phyloP scores from a whole-genome alignment of 306 rosid species.

The Prosopis cineraria region DNA sequence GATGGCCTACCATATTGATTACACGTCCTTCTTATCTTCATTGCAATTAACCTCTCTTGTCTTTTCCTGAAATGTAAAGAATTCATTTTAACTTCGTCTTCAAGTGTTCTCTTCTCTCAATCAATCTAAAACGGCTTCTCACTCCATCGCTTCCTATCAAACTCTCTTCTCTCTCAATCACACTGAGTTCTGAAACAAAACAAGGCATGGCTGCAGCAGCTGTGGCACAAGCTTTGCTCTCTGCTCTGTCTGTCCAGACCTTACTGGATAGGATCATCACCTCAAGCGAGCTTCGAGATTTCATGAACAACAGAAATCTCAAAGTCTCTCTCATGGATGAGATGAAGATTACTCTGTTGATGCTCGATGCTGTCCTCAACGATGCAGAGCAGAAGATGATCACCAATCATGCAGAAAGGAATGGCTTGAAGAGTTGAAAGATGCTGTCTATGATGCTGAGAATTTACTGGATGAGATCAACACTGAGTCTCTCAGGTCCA shows the following conservation, averaged over 20 bases:
- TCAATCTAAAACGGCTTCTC: not conserved
- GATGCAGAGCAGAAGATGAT: conserved; percentile 35
- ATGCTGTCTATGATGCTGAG: conserved; percentile 22
- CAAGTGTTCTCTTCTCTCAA: not conserved
- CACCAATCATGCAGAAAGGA: not conserved
- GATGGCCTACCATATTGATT: too few relatives aligned
- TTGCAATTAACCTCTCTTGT: too few relatives aligned
- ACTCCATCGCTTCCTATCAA: not conserved
- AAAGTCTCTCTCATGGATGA: conserved; percentile 11
- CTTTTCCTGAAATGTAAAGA: too few relatives aligned
- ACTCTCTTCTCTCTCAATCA: not conserved
- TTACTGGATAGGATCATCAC: not conserved
- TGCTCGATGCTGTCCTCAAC: conserved; percentile 23
- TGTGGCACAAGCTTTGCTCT: conserved; percentile 20
- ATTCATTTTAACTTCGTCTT: not conserved
- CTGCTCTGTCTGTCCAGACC: conserved; percentile 18
- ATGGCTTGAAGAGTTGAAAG: conserved; percentile 35
- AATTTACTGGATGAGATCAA: conserved; percentile 23
- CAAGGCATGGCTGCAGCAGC: not conserved
- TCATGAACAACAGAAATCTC: conserved; percentile 8
- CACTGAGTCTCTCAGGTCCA: conserved; percentile 9
- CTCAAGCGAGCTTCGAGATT: conserved; percentile 20
- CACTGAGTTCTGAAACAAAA: not conserved
- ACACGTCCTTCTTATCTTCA: too few relatives aligned
- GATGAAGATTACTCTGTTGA: conserved; percentile 7